A percentile compares a stretch with the other conserved stretches of the same genome.
Conservation (phyloP, 495 filamentous ascomycete genomes). For the Clavariopsis aquatica region DNA sequence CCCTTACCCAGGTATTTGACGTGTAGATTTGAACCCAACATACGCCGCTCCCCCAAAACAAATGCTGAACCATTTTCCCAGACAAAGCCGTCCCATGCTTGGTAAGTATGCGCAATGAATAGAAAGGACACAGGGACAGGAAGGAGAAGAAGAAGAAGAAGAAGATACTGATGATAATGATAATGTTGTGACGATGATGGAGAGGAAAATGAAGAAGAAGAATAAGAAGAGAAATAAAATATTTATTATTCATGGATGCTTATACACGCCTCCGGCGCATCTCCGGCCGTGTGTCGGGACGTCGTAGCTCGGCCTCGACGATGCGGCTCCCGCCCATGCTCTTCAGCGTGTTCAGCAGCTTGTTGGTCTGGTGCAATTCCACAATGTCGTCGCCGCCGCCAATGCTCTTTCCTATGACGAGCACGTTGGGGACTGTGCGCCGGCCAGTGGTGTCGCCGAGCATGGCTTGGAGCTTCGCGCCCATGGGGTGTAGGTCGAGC, state of each 20-base stretch:
- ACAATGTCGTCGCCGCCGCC: constrained; percentile 87
- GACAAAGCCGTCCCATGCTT: constrained; percentile 3
- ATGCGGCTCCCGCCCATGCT: constrained; percentile 71
- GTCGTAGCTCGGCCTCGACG: constrained; percentile 38
- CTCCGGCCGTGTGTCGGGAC: constrained; percentile 6
- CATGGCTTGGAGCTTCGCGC: constrained; percentile 65
- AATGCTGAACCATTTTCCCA: neutral
- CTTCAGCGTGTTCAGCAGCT: constrained; percentile 70
- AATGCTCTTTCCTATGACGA: constrained; percentile 84
- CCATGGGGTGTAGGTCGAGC: constrained; percentile 78
- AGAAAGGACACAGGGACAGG: too few relatives aligned
- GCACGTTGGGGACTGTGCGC: constrained; percentile 85
- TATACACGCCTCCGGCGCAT: constrained; percentile 17
- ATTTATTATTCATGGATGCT: neutral
- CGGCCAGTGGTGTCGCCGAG: constrained; percentile 74
- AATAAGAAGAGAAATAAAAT: neutral
- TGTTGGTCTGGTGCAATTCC: constrained; percentile 67
- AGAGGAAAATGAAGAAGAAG: too few relatives aligned
- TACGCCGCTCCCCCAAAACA: neutral
- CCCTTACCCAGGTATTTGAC: neutral
- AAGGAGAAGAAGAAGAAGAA: neutral
- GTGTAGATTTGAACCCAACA: too few relatives aligned
- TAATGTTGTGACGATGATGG: too few relatives aligned
- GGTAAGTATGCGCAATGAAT: constrained; percentile 19
- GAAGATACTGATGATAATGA: neutral